phyloP scores from a whole-genome alignment of 805 yeast genomes.

The Candida saitoana region DNA sequence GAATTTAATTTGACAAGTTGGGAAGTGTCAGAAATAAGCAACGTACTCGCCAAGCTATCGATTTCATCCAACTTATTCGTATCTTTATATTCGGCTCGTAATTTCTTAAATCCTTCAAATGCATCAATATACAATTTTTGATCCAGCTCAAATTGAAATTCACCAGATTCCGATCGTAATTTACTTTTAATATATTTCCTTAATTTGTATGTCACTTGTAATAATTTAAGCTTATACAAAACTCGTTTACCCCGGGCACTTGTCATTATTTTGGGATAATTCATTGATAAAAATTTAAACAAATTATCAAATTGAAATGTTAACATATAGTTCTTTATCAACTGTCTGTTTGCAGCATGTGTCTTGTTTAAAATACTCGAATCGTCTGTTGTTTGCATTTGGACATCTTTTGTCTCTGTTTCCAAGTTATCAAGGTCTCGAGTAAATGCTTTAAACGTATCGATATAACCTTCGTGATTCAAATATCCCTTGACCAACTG shows the following conservation, averaged over 20 bases:
- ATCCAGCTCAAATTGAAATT: conserved; percentile 14
- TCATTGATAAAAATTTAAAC: conserved; percentile 16
- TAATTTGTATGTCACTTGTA: conserved; percentile 21
- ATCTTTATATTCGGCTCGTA: conserved; percentile 15
- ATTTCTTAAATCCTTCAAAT: conserved; percentile 12
- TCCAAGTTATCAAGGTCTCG: conserved; percentile 25
- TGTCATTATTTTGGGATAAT: conserved; percentile 15
- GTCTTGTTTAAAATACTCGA: conserved; percentile 11
- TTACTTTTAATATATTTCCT: conserved; percentile 18
- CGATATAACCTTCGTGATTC: conserved; percentile 35
- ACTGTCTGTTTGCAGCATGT: conserved; percentile 23
- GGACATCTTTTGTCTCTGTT: conserved; percentile 9
- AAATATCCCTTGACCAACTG: conserved; percentile 36
- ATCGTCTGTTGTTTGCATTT: conserved; percentile 10
- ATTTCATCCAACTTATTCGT: conserved; percentile 9
- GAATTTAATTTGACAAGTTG: conserved; percentile 20
- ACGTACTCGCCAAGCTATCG: conserved; percentile 18
- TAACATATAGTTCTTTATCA: conserved; percentile 18
- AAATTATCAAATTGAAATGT: conserved; percentile 22
- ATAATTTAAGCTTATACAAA: conserved; percentile 23
- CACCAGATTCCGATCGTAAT: conserved; percentile 12
- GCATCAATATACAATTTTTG: conserved; percentile 15
- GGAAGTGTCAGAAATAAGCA: conserved; percentile 18
- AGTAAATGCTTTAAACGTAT: conserved; percentile 31
- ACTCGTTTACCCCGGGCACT: conserved; percentile 13